Percentiles rank a stretch among this genome's conserved stretches.
Evolutionary conservation across 305 asterid genomes (phyloP).

Genomic region (Striga hermonthica): DNA sequence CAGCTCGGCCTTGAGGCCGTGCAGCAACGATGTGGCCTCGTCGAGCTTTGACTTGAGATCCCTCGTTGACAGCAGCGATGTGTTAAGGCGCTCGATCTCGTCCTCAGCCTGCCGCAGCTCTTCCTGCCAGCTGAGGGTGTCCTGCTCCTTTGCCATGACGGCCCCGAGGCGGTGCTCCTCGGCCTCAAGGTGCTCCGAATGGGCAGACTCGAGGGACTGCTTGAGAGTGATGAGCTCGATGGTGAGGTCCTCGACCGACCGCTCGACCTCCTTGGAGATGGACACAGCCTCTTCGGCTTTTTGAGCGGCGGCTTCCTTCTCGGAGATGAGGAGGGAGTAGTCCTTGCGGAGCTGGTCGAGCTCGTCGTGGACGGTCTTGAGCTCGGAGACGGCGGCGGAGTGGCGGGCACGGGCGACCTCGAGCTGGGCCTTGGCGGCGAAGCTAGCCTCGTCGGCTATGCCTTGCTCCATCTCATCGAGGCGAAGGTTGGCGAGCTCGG

Average conservation of each 20-base stretch:
- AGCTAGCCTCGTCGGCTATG: constrained; percentile 75
- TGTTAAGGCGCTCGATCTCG: constrained; percentile 57
- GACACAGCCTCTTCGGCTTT: constrained; percentile 65
- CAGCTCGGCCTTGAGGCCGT: constrained; percentile 61
- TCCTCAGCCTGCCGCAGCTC: constrained; percentile 74
- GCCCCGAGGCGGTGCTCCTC: constrained; percentile 87
- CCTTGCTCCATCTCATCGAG: constrained; percentile 94
- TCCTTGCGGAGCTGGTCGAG: constrained; percentile 68
- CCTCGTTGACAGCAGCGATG: constrained; percentile 52
- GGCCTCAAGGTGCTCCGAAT: constrained; percentile 78
- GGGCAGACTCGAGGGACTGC: constrained; percentile 75
- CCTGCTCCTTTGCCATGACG: constrained; percentile 77
- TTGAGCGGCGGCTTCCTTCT: constrained; percentile 57
- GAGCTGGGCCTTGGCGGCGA: constrained; percentile 93
- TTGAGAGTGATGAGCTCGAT: constrained; percentile 71
- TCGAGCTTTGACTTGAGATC: constrained; percentile 61
- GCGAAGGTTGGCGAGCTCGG: constrained; percentile 87
- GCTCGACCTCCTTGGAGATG: constrained; percentile 63
- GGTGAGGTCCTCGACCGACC: constrained; percentile 67
- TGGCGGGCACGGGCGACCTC: constrained; percentile 88
- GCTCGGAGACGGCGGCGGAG: constrained; percentile 75
- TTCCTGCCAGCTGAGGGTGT: constrained; percentile 66
- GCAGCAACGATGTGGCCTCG: constrained; percentile 52
- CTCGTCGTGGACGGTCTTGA: constrained; percentile 57
- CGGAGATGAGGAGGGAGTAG: constrained; percentile 46